Evolutionary conservation across 2,329 filamentous ascomycete genomes (phyloP), one percentile per base, ranked within the genome.

Genomic region (Botrytis elliptica): DNA sequence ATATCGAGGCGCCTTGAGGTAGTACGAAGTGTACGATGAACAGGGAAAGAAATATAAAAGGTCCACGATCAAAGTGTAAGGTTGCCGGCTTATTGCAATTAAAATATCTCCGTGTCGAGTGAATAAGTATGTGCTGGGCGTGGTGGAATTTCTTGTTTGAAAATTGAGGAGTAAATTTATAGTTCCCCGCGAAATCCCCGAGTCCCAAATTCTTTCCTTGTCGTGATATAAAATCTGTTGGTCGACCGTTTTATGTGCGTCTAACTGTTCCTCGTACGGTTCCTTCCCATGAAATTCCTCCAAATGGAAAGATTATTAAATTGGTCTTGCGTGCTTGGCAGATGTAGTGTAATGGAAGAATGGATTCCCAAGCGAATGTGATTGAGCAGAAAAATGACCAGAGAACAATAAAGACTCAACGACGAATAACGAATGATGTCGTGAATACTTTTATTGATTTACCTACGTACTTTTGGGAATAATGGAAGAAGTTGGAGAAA

Each of bases 381-480:
- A 22, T 33, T 33, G 46, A 33, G 25, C 3, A 4, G 29, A 68
- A n/a, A 40, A 40, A 62, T 36, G 52, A 29, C n/a, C 29, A 57
- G 18, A 18, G n/a, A 29, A 33, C 55, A 33, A 8, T 12, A 14
- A 14, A 57, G 65, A 68, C 29, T 12, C 46, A 2, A 55, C 65
- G 49, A 68, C 46, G n/a, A 46, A 57, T 57, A 57, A 68, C 65
- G 49, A 57, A 38, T 57, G 65, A 68, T 68, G 65, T 42, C 49
- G 65, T 55, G 65, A 22, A 55, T n/a, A 29, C 36, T 7, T 18
- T 29, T 22, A 9, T 33, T 44, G 62, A 64, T 42, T 44, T 22
- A 44, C 52, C 52, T 55, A 18, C 38, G 38, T 38, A 12, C n/a
- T 33, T 44, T 4, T 22, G 29, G 5, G 29, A 64, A 29, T 10